Base-by-base conservation (phyloP, 2,329 filamentous ascomycete genomes). In the Herpotrichia juniperi region DNA sequence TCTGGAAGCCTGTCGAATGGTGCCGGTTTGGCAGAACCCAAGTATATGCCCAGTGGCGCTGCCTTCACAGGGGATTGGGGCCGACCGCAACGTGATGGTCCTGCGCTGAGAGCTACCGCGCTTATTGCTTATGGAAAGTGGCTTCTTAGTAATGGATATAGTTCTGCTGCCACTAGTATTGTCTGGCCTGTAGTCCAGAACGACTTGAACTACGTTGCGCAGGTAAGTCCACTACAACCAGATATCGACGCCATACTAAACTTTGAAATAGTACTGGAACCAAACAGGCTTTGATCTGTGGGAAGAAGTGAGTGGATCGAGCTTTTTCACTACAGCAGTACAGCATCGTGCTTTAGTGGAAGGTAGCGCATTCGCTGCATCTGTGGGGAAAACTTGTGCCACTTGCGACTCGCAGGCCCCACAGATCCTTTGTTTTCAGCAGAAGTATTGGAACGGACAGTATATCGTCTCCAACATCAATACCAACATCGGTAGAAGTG, bases 31-130 rank as follows among this genome's bases (percentile, higher is more conserved):
- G 90, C 83, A 25, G 90, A 93, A 71, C 83, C 90, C 50, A 93
- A 93, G 73, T 93, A 84, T 73, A 79, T 87, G 50, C 83, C 85
- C 34, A 82, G 91, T 58, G 74, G 82, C 52, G 82, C 78, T 9
- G 78, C 84, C 7, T 92, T 84, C 68, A 89, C 84, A 2, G 87
- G 83, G 24, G 68, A 76, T 5, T 93, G 90, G 90, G 90, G 89
- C 24, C 84, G 90, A 17, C 90, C 90, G 11, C 90, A 94, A 73
- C 81, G 88, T 35, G 90, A 94, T 72, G 90, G 90, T 0, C 90
- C 91, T 21, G 85, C 90, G 19, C 81, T 94, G 32, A 82, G 91
- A 45, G 90, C 89, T 1, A 90, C 85, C 40, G 84, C 90, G 2
- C 73, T 94, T 64, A 87, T 89, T 48, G 79, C 80, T 0, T 94